These are phyloP conservation scores for Monosporascus sp. DNA, from an alignment of 2,329 filamentous ascomycete genomes.

Conservation along the genomic window DNA sequence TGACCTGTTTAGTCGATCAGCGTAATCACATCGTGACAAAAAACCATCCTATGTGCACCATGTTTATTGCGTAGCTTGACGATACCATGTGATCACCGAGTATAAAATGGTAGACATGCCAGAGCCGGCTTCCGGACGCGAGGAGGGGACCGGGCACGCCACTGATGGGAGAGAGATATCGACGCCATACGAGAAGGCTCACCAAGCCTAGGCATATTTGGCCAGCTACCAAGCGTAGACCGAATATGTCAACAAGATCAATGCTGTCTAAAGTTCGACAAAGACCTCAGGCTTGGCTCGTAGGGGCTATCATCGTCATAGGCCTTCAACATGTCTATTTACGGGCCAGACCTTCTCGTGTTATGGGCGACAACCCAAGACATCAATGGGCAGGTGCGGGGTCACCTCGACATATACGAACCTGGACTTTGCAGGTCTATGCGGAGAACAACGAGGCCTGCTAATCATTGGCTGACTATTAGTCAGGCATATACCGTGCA, in stretches of 20 bases:
- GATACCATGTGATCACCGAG: constrained; percentile 33
- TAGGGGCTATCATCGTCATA: no score
- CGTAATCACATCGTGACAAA: not conserved
- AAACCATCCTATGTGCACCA: constrained; percentile 18
- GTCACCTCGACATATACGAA: no score
- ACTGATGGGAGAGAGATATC: constrained; percentile 33
- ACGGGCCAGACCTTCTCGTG: no score
- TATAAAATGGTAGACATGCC: constrained; percentile 32
- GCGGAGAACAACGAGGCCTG: no score
- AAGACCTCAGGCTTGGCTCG: not conserved
- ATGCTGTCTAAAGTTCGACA: not conserved
- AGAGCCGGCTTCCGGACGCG: constrained; percentile 33
- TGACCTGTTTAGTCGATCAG: constrained; percentile 15
- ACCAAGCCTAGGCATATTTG: not conserved
- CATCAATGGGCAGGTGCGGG: no score
- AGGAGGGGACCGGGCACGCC: constrained; percentile 36
- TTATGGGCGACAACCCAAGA: no score
- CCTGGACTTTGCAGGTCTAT: no score
- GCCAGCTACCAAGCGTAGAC: not conserved
- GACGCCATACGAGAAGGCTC: constrained; percentile 2
- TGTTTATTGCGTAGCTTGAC: constrained; percentile 33
- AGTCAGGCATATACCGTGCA: no score
- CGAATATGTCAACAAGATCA: not conserved
- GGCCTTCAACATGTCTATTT: no score
- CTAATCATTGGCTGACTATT: no score